Percentiles rank a stretch among this genome's conserved stretches.
phyloP scores from a whole-genome alignment of 306 rosid genomes.

The Clitoria ternatea region DNA sequence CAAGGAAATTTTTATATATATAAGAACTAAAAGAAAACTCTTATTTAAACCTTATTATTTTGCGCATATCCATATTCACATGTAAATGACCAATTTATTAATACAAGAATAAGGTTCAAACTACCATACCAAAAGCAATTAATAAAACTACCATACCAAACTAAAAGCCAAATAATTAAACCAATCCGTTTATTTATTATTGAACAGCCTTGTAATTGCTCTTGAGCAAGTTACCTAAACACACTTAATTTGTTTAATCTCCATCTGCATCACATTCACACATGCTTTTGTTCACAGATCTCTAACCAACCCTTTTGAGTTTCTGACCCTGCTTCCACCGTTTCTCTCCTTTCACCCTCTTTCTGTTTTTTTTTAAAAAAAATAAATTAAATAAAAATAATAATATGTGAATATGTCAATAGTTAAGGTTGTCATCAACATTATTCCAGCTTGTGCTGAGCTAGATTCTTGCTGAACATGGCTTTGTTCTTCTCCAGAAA shows the following conservation, averaged over 20 bases:
- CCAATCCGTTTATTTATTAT: background rate
- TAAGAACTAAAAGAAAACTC: too few species aligned
- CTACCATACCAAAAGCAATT: background rate
- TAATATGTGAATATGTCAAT: conserved; percentile 22
- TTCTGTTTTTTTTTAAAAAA: background rate
- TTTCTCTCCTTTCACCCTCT: background rate
- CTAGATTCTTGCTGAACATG: conserved; percentile 32
- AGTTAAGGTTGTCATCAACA: conserved; percentile 33
- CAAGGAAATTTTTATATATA: too few species aligned
- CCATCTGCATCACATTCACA: background rate
- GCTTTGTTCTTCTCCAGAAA: conserved; percentile 14
- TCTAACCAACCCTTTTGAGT: background rate
- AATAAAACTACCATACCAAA: background rate
- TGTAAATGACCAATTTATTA: background rate
- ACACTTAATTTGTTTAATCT: background rate
- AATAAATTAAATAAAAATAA: background rate
- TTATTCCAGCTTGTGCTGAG: conserved; percentile 39
- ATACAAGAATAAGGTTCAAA: background rate
- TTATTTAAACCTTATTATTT: too few species aligned
- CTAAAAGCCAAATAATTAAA: background rate
- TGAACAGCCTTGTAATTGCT: background rate
- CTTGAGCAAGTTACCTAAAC: background rate
- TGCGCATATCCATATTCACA: background rate
- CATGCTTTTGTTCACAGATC: background rate
- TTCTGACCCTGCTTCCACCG: conserved; percentile 15